Percentiles rank a stretch among this genome's conserved stretches.
Conservation (phyloP, 140 eudicot species). For the Oenanthe javanica region DNA sequence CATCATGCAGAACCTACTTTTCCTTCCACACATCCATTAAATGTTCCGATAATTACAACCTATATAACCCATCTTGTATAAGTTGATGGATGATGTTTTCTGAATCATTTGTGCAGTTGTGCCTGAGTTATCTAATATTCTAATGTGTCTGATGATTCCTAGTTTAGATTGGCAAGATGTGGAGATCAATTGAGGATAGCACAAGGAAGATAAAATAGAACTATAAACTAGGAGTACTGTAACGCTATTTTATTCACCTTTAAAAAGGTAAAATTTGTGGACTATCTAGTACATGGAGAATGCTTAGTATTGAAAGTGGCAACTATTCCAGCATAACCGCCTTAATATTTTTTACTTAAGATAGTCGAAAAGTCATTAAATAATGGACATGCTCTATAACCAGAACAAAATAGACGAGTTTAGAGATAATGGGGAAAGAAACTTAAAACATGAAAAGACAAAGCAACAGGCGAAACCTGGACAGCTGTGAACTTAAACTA, state of each 20-base stretch:
- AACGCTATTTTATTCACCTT: neutral
- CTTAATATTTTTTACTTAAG: neutral
- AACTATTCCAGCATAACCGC: neutral
- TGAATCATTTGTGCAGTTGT: neutral
- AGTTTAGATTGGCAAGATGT: too few species aligned
- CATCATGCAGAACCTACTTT: neutral
- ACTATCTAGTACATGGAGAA: neutral
- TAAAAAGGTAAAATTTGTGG: neutral
- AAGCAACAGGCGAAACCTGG: neutral
- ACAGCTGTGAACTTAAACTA: neutral
- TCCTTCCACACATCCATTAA: neutral
- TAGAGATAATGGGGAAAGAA: neutral
- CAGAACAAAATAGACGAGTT: neutral
- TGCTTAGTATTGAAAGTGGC: neutral
- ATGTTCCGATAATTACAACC: neutral
- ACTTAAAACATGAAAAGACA: neutral
- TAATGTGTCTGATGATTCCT: too few species aligned
- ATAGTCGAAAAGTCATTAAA: neutral
- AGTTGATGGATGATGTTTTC: neutral
- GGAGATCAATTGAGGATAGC: too few species aligned
- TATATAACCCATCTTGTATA: neutral
- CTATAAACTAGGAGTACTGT: neutral
- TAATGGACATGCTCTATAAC: neutral
- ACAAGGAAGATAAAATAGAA: neutral
- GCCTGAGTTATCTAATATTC: too few species aligned